Conservation (phyloP, 164 flowering plant species). For the Magnolia officinalis region DNA sequence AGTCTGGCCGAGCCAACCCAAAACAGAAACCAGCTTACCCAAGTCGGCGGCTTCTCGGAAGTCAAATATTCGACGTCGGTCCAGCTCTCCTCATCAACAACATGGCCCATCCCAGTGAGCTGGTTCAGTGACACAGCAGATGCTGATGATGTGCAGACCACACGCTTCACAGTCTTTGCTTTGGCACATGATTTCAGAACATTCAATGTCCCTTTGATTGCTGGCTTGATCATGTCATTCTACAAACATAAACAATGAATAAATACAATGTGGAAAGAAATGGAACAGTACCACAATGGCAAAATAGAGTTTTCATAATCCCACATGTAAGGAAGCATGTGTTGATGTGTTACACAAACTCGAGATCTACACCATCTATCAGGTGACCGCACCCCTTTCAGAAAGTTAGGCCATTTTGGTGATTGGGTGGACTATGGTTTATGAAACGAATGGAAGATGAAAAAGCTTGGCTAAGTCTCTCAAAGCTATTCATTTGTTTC, state of each 20-base stretch:
- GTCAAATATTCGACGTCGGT: slow-evolving; percentile 54
- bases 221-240: slow-evolving; percentile 86
- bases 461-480: too few species aligned
- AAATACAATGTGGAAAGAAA: background rate
- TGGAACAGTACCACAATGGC: background rate
- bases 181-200: slow-evolving; percentile 57
- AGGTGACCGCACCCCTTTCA: too few species aligned
- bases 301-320: background rate
- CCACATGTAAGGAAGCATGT: background rate
- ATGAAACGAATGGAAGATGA: too few species aligned
- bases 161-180: slow-evolving; percentile 53
- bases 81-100: slow-evolving; percentile 64
- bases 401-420: too few species aligned
- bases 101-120: slow-evolving; percentile 39
- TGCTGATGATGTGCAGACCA: slow-evolving; percentile 66
- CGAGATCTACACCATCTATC: background rate
- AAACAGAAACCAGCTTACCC: slow-evolving; percentile 44
- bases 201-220: slow-evolving; percentile 52
- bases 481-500: too few species aligned
- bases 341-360: background rate
- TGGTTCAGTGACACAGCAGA: slow-evolving; percentile 57
- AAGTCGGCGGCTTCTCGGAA: slow-evolving; percentile 62
- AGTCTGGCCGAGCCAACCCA: too few species aligned
- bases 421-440: too few species aligned
- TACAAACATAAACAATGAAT: background rate